Evolutionary conservation across 495 filamentous ascomycete species (phyloP).

Genomic region (Immersiella caudata): DNA sequence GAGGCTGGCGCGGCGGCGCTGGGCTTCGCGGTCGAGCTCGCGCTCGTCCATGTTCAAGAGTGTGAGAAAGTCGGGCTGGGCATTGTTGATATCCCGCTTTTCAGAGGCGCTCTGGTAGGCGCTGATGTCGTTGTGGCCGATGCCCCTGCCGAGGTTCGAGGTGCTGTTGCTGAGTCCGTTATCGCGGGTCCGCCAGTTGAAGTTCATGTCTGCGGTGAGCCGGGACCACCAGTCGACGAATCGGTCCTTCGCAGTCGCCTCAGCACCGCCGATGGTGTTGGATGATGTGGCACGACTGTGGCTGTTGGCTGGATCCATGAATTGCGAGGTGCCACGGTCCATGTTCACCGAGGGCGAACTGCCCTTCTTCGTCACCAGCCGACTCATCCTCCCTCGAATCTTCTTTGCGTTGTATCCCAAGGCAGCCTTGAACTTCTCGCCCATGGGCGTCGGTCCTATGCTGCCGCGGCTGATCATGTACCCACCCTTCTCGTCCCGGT

Average conservation of each 20-base stretch:
- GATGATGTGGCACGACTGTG: constrained; percentile 47
- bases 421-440: constrained; percentile 41
- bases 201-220: constrained; percentile 40
- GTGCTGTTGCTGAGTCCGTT: constrained; percentile 24
- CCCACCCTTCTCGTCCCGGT: constrained; percentile 40
- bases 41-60: constrained; percentile 42
- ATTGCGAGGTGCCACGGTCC: constrained; percentile 55
- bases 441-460: constrained; percentile 45
- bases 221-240: constrained; percentile 48
- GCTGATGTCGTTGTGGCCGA: neutral
- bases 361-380: constrained; percentile 40
- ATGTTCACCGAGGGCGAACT: constrained; percentile 51
- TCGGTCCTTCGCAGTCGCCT: constrained; percentile 36
- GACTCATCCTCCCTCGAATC: constrained; percentile 42
- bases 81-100: constrained; percentile 24
- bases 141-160: neutral
- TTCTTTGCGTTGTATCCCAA: constrained; percentile 42
- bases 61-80: constrained; percentile 46
- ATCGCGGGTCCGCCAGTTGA: constrained; percentile 40
- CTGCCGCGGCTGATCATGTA: constrained; percentile 48
- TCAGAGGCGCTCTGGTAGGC: constrained; percentile 1
- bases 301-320: constrained; percentile 41
- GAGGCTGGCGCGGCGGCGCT: constrained; percentile 35
- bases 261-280: constrained; percentile 15
- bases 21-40: constrained; percentile 40